Conservation (phyloP, 768 basidiomycete species). For the Clavaria fumosa region DNA sequence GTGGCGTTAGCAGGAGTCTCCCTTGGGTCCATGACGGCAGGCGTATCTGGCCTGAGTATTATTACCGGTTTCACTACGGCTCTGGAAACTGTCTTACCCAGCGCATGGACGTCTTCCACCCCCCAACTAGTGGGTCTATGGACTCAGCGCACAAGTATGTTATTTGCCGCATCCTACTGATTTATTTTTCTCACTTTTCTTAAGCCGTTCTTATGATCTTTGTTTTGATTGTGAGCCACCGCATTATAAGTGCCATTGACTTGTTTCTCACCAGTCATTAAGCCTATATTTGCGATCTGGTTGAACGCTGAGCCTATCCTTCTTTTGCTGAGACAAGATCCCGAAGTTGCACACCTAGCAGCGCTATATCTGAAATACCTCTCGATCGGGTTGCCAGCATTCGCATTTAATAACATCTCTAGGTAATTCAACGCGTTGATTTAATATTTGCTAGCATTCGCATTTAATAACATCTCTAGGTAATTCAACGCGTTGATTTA, state of each 20-base stretch:
- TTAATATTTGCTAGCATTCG: constrained; percentile 35
- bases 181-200: not conserved
- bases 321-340: constrained; percentile 62
- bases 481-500: constrained; percentile 11
- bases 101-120: constrained; percentile 84
- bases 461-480: constrained; percentile 37
- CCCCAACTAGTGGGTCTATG: constrained; percentile 81
- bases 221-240: constrained; percentile 44
- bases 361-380: constrained; percentile 63
- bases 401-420: constrained; percentile 35
- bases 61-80: constrained; percentile 72
- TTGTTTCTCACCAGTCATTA: not conserved
- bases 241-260: not conserved
- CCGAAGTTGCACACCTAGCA: constrained; percentile 69
- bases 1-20: constrained; percentile 51
- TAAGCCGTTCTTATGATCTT: constrained; percentile 52
- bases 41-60: constrained; percentile 63
- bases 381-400: constrained; percentile 55
- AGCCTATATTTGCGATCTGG: constrained; percentile 59
- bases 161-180: not conserved
- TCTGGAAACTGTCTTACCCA: constrained; percentile 85
- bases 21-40: constrained; percentile 36
- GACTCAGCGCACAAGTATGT: constrained; percentile 72
- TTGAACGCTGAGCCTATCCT: constrained; percentile 70
- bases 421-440: constrained; percentile 17